Base-by-base conservation (phyloP, 495 filamentous ascomycete species). In the Neurospora sp. region DNA sequence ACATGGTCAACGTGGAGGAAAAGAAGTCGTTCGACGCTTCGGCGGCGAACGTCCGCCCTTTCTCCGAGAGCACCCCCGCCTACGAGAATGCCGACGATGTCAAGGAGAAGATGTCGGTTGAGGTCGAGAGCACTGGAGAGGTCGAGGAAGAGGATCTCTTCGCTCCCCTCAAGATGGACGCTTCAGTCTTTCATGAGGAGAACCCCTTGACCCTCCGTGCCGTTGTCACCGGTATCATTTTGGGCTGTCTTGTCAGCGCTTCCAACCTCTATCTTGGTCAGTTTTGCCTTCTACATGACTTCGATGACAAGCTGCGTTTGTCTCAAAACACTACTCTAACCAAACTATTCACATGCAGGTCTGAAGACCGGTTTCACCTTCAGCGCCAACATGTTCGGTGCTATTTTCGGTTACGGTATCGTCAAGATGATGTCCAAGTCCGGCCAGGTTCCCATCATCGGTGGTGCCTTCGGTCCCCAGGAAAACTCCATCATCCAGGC, bases 401-500 rank as follows among this genome's bases (percentile, higher is more conserved):
- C 90, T 70, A 90, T 92, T 70, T 89, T 90, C 76, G 90, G 90
- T 69, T 92, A 90, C 72, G 88, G 86, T n/a, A 85, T 92, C 71
- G 75, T 92, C 74, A 91, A 90, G 72, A 81, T 86, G 70, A 76
- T 85, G 27, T 75, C 75, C 44, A 76, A 76, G 71, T 84, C 86
- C 18, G 77, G 81, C 23, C 83, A 83, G 16, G 80, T 89, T 69
- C 89, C 89, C 18, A 85, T 91, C 48, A 83, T 91, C 16, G 89
- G 89, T 37, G 88, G 88, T 20, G 73, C 75, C 41, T 91, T 91
- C 72, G 90, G 89, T 1, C 90, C 89, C 18, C 88, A 90, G 76
- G 89, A 91, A 76, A 91, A 91, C 83, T 88, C 87, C 46, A 91
- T 91, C 75, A 78, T 89, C 73, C 90, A 91, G 77, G 88, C 89